Percentiles rank a stretch among this genome's conserved stretches.
phyloP scores from a whole-genome alignment of 441 rosid species.

The Erodium trifolium region DNA sequence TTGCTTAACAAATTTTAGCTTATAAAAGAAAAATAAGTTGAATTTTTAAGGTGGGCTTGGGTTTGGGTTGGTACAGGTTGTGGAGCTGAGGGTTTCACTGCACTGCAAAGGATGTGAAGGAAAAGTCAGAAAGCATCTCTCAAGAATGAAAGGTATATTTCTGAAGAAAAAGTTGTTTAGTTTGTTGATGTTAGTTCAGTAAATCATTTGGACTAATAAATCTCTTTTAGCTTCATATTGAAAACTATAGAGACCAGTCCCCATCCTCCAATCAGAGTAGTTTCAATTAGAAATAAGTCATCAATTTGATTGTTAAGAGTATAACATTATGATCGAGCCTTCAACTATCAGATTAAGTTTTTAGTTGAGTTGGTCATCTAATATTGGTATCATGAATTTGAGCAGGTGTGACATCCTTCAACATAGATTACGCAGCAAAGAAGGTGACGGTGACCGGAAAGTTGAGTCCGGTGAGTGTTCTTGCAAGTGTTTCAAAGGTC shows the following conservation, averaged over 20 bases:
- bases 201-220: too few relatives aligned
- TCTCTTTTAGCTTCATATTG: too few relatives aligned
- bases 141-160: constrained; percentile 64
- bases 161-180: background rate
- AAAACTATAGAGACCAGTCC: too few relatives aligned
- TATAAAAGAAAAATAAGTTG: too few relatives aligned
- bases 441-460: constrained; percentile 77
- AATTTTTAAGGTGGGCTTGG: background rate
- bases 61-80: constrained; percentile 43
- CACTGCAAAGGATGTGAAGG: constrained; percentile 96
- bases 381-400: background rate
- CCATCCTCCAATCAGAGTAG: too few relatives aligned
- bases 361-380: too few relatives aligned
- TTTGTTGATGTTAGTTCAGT: too few relatives aligned
- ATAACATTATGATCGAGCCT: too few relatives aligned
- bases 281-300: too few relatives aligned
- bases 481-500: constrained; percentile 82
- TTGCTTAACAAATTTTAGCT: too few relatives aligned
- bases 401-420: constrained; percentile 76
- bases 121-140: constrained; percentile 85
- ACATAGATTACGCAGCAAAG: constrained; percentile 69
- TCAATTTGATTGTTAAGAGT: too few relatives aligned
- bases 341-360: too few relatives aligned
- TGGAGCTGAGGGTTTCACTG: constrained; percentile 81
- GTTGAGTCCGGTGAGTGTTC: constrained; percentile 59